Conservation (phyloP, 2,329 filamentous ascomycete species). For the Lojkania enalia region DNA sequence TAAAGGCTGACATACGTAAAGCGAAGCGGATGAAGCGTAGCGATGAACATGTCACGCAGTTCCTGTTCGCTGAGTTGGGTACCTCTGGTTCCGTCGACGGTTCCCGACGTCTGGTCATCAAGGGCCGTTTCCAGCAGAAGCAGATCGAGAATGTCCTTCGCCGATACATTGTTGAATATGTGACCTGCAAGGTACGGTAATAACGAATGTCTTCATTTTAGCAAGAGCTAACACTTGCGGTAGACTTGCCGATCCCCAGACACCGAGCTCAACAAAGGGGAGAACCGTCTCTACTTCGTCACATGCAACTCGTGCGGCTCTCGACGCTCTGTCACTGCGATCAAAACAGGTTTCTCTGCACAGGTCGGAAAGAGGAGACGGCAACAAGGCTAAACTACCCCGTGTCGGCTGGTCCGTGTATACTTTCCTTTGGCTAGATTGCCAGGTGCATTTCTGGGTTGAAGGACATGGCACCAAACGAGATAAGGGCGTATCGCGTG, state of each 20-base stretch:
- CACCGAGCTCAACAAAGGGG: constrained; percentile 96
- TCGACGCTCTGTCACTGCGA: constrained; percentile 86
- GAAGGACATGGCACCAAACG: too few species aligned
- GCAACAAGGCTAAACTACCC: constrained; percentile 72
- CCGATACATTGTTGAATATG: constrained; percentile 97
- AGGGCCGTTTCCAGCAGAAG: constrained; percentile 99
- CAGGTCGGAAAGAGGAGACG: constrained; percentile 99
- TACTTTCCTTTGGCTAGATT: background rate
- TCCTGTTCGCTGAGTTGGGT: constrained; percentile 97
- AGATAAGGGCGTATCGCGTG: too few species aligned
- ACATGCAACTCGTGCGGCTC: constrained; percentile 77
- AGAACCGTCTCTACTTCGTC: constrained; percentile 98
- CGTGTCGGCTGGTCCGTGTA: background rate
- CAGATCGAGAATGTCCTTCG: constrained; percentile 97
- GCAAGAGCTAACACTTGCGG: too few species aligned
- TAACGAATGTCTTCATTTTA: too few species aligned
- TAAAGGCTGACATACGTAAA: too few species aligned
- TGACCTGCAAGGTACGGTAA: constrained; percentile 99
- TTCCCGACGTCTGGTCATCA: constrained; percentile 91
- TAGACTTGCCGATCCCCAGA: constrained; percentile 80
- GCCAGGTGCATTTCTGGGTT: background rate
- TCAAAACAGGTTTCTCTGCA: constrained; percentile 99
- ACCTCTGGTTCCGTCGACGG: constrained; percentile 96
- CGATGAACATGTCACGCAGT: constrained; percentile 95
- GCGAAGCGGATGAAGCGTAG: constrained; percentile 98